Conservation (phyloP, 805 yeast species). For the Wickerhamomyces silvicola region DNA sequence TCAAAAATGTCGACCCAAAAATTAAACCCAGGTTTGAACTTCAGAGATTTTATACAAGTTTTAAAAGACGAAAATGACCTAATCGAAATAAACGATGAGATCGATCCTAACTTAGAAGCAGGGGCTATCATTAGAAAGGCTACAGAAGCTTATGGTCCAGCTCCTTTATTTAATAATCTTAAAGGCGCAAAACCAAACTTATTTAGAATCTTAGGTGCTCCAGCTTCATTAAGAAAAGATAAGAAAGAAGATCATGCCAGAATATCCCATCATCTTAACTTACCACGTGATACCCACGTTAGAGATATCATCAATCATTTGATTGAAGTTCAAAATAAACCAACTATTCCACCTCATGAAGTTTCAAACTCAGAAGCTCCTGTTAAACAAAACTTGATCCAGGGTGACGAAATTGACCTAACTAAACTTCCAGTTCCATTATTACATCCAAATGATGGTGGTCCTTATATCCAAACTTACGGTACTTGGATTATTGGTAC, state of each 20-base stretch:
- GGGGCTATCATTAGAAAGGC: slow-evolving; percentile 25
- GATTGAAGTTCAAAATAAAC: slow-evolving; percentile 14
- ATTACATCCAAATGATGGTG: slow-evolving; percentile 22
- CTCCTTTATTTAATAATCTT: slow-evolving; percentile 20
- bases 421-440: slow-evolving; percentile 17
- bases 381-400: slow-evolving; percentile 13
- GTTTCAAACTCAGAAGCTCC: slow-evolving; percentile 16
- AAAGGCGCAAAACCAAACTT: slow-evolving; percentile 11
- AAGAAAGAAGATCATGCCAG: slow-evolving; percentile 20
- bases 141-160: slow-evolving; percentile 19
- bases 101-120: slow-evolving; percentile 23
- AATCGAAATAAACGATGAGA: slow-evolving; percentile 18
- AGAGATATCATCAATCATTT: slow-evolving; percentile 19
- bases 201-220: slow-evolving; percentile 20
- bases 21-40: slow-evolving; percentile 18
- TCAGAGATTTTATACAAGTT: slow-evolving; percentile 22
- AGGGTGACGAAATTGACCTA: slow-evolving; percentile 18
- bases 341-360: slow-evolving; percentile 11
- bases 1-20: neutral
- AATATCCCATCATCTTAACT: slow-evolving; percentile 21
- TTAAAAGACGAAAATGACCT: slow-evolving; percentile 20
- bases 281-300: slow-evolving; percentile 18
- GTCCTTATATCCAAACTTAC: slow-evolving; percentile 23
- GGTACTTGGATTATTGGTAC: slow-evolving; percentile 24
- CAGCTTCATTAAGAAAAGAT: slow-evolving; percentile 17